Evolutionary conservation across 345 rosid species (phyloP).

Genomic region (Corymbia maculata): DNA sequence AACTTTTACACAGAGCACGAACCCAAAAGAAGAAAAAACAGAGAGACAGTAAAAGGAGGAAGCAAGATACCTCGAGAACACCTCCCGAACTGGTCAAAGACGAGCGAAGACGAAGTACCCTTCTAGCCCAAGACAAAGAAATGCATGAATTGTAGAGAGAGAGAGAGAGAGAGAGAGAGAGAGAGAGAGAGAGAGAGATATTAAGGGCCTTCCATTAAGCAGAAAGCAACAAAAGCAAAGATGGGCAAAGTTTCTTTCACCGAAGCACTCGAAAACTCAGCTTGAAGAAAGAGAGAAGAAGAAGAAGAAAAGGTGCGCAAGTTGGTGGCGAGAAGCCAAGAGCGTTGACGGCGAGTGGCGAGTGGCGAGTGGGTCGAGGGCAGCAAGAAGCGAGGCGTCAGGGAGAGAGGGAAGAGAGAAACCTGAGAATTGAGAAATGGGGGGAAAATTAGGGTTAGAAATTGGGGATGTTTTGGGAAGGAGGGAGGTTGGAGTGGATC

Average conservation of each 20-base stretch:
- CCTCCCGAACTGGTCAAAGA: background rate
- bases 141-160: constrained; percentile 14
- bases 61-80: background rate
- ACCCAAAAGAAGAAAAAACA: background rate
- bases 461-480: too few species aligned
- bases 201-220: constrained; percentile 58
- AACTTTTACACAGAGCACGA: background rate
- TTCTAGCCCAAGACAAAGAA: background rate
- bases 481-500: too few species aligned
- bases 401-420: too few species aligned
- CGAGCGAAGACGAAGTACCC: background rate
- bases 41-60: background rate
- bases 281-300: background rate
- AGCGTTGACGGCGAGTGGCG: too few species aligned
- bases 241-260: background rate
- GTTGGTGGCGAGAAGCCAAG: too few species aligned
- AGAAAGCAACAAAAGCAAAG: constrained; percentile 38
- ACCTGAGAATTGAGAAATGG: too few species aligned
- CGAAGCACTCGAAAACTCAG: background rate
- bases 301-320: too few species aligned
- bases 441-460: too few species aligned
- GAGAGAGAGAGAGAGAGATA: background rate
- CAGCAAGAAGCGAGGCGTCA: too few species aligned
- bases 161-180: background rate
- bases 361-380: too few species aligned